Evolutionary conservation across 208 protist species (phyloP).

Genomic region (Trypanosoma scelopori): DNA sequence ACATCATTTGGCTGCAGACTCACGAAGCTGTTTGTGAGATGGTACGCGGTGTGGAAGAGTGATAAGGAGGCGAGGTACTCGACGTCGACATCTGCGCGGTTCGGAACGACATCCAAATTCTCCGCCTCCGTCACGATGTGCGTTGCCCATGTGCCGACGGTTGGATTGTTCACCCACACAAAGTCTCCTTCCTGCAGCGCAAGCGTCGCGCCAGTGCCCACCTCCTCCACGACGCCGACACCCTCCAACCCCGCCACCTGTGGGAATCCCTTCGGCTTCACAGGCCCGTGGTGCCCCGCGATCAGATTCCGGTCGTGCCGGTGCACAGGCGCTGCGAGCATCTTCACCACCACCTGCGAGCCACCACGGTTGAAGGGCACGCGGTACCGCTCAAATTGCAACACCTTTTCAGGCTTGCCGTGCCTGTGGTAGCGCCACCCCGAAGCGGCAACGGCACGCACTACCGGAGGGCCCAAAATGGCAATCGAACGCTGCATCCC

Average conservation of each 20-base stretch:
- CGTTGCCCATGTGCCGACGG: slow-evolving; percentile 90
- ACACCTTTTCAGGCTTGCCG: slow-evolving; percentile 66
- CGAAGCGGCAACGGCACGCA: slow-evolving; percentile 79
- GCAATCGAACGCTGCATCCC: slow-evolving; percentile 19
- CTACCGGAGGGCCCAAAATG: slow-evolving; percentile 33
- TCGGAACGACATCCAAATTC: slow-evolving; percentile 87
- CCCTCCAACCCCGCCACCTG: slow-evolving; percentile 85
- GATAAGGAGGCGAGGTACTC: slow-evolving; percentile 93
- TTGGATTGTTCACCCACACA: slow-evolving; percentile 92
- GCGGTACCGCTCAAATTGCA: slow-evolving; percentile 85
- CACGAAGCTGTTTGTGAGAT: slow-evolving; percentile 95
- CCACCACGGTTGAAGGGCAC: slow-evolving; percentile 83
- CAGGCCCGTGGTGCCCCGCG: slow-evolving; percentile 80
- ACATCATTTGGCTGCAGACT: slow-evolving; percentile 88
- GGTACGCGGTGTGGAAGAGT: slow-evolving; percentile 96
- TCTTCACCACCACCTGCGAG: slow-evolving; percentile 92
- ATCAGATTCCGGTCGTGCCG: slow-evolving; percentile 96
- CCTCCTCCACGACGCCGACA: slow-evolving; percentile 94
- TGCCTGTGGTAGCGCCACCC: slow-evolving; percentile 89
- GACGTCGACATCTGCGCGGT: slow-evolving; percentile 88
- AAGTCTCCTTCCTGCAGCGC: slow-evolving; percentile 88
- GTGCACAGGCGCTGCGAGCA: slow-evolving; percentile 95
- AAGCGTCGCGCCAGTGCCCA: slow-evolving; percentile 70
- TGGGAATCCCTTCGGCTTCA: slow-evolving; percentile 31
- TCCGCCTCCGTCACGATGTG: slow-evolving; percentile 86